These are phyloP conservation scores for Metschnikowia sp. DNA, from an alignment of 805 yeast genomes.

Conservation along the genomic window DNA sequence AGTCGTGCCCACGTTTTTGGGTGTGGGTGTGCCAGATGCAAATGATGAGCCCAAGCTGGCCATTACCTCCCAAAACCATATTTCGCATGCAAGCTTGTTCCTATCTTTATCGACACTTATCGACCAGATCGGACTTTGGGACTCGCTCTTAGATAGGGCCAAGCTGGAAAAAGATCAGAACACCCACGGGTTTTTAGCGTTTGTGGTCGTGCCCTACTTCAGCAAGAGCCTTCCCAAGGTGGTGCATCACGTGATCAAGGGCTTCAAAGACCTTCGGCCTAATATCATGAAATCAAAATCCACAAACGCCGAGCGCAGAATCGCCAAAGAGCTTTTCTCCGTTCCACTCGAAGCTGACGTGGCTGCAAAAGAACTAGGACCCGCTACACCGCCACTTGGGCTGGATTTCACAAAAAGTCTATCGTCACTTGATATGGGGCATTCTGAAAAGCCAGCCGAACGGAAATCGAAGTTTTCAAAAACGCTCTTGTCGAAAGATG, in stretches of 20 bases:
- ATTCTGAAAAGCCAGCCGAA: background rate
- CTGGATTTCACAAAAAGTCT: conserved; percentile 4
- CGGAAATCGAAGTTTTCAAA: conserved; percentile 16
- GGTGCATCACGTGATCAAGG: conserved; percentile 43
- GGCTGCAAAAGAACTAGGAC: background rate
- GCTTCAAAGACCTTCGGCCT: conserved; percentile 44
- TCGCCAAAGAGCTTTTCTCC: background rate
- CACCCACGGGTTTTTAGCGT: conserved; percentile 46
- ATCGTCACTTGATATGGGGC: background rate
- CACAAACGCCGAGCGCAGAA: conserved; percentile 17
- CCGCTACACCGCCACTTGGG: background rate
- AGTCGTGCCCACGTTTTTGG: conserved; percentile 42
- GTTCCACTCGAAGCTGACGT: background rate
- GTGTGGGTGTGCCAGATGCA: conserved; percentile 30
- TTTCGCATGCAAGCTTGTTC: conserved; percentile 21
- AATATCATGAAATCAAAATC: conserved; percentile 21
- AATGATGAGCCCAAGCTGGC: background rate
- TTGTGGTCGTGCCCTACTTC: conserved; percentile 53
- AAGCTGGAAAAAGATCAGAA: conserved; percentile 35
- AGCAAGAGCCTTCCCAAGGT: conserved; percentile 46
- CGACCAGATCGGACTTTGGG: conserved; percentile 55
- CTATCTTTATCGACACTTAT: conserved; percentile 40
- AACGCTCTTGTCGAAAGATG: conserved; percentile 10
- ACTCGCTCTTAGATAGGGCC: conserved; percentile 39
- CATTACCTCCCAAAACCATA: conserved; percentile 12